A percentile compares a stretch with the other conserved stretches of the same genome.
Conservation (phyloP, 306 rosid species). For the Crataegus laevigata region DNA sequence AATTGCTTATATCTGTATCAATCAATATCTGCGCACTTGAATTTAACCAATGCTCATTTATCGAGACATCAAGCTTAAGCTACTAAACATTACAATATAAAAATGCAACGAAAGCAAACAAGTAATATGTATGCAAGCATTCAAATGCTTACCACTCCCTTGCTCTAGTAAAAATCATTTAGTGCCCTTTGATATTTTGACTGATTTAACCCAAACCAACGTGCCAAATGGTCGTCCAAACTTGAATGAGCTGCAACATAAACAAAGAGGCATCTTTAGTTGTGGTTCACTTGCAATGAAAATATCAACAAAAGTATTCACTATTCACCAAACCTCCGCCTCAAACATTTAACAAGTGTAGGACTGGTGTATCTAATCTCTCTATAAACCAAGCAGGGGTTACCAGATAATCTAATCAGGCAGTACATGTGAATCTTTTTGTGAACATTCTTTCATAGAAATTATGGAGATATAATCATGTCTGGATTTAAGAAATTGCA, state of each 20-base stretch:
- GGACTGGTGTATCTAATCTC: too few species aligned
- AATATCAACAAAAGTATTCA: not conserved
- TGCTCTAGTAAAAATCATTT: conserved; percentile 86
- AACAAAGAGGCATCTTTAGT: not conserved
- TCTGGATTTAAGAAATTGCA: too few species aligned
- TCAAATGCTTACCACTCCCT: conserved; percentile 68
- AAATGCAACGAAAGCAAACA: not conserved
- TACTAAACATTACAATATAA: not conserved
- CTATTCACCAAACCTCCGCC: not conserved
- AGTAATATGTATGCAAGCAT: not conserved
- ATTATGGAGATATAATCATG: too few species aligned
- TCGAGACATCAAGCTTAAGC: not conserved
- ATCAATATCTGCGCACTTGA: not conserved
- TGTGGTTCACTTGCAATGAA: not conserved
- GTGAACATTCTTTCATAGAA: too few species aligned
- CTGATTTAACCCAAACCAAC: conserved; percentile 97
- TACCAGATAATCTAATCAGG: too few species aligned
- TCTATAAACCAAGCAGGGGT: too few species aligned
- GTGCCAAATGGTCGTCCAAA: conserved; percentile 94
- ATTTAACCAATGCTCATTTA: not conserved
- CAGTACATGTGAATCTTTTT: too few species aligned
- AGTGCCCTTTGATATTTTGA: conserved; percentile 99
- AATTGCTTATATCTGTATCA: not conserved
- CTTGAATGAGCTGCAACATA: conserved; percentile 74
- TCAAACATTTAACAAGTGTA: not conserved